phyloP scores from a whole-genome alignment of 495 filamentous ascomycete species.

The Melanomma pulvis-pyrius region DNA sequence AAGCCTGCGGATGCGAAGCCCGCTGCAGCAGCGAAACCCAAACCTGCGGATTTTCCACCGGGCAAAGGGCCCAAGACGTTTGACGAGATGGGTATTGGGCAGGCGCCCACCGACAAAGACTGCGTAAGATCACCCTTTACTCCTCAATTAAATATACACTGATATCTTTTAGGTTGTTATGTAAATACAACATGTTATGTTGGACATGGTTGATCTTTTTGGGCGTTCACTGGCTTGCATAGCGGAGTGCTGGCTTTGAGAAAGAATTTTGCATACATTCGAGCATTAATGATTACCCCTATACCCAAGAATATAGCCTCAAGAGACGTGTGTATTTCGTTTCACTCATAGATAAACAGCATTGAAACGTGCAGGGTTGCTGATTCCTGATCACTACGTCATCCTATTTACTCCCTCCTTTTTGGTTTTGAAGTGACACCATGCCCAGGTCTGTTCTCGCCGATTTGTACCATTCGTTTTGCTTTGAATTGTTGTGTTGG shows the following conservation, averaged over 20 bases:
- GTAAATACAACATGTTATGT: constrained; percentile 48
- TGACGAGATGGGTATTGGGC: constrained; percentile 94
- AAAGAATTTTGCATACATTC: background rate
- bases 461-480: too few relatives aligned
- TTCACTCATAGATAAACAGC: background rate
- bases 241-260: constrained; percentile 3
- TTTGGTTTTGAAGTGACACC: too few relatives aligned
- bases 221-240: constrained; percentile 18
- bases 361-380: too few relatives aligned
- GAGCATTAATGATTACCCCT: constrained; percentile 13
- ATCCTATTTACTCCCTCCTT: too few relatives aligned
- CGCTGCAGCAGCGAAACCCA: constrained; percentile 35
- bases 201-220: background rate
- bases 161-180: constrained; percentile 58
- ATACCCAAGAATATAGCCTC: constrained; percentile 3
- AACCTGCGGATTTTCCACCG: constrained; percentile 41
- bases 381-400: too few relatives aligned
- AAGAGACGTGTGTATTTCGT: background rate
- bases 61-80: constrained; percentile 93
- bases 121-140: constrained; percentile 71
- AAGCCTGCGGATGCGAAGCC: constrained; percentile 5
- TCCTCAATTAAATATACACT: constrained; percentile 34
- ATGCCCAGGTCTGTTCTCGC: too few relatives aligned
- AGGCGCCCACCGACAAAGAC: constrained; percentile 76
- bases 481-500: background rate